Percentiles rank a stretch among this genome's conserved stretches.
Conservation (phyloP, 192 early-diverging fungal genomes). For the Physocladia obscura region DNA sequence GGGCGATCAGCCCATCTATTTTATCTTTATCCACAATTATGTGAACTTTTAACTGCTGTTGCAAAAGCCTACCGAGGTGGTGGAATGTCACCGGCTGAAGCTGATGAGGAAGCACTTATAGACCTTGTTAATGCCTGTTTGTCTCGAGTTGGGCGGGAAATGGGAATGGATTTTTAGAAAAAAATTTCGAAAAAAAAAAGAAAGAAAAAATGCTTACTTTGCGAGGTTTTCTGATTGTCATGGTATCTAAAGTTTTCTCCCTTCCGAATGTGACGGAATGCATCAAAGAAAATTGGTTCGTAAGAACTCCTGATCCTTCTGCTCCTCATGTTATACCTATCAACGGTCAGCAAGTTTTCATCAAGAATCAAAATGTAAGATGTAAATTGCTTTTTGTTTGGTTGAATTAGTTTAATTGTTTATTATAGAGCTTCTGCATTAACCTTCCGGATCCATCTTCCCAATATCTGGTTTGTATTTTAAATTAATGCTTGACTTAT, state of each 20-base stretch:
- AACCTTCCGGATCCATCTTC: slow-evolving; percentile 33
- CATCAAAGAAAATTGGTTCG: neutral
- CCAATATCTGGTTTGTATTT: slow-evolving; percentile 14
- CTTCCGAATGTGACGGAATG: neutral
- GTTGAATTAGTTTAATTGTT: neutral
- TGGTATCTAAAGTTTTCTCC: no score
- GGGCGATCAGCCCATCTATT: slow-evolving; percentile 67
- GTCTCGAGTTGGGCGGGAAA: slow-evolving; percentile 37
- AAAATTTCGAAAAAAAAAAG: no score
- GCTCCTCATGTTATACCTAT: neutral
- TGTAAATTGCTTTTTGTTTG: no score
- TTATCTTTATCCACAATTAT: slow-evolving; percentile 66
- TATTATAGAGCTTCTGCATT: slow-evolving; percentile 33
- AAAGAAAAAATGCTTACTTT: no score
- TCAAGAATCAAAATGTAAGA: slow-evolving; percentile 17
- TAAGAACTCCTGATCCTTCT: neutral
- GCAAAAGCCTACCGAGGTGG: slow-evolving; percentile 9
- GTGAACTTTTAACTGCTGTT: slow-evolving; percentile 44
- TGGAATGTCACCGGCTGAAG: slow-evolving; percentile 23
- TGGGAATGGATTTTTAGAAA: slow-evolving; percentile 33
- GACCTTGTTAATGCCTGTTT: slow-evolving; percentile 33
- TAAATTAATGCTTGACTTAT: neutral
- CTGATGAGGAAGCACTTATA: slow-evolving; percentile 34
- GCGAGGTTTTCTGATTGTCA: no score
- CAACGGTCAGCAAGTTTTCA: slow-evolving; percentile 32